These are phyloP conservation scores for Medicago ruthenica DNA, from an alignment of 306 rosid species.

Conservation along the genomic window DNA sequence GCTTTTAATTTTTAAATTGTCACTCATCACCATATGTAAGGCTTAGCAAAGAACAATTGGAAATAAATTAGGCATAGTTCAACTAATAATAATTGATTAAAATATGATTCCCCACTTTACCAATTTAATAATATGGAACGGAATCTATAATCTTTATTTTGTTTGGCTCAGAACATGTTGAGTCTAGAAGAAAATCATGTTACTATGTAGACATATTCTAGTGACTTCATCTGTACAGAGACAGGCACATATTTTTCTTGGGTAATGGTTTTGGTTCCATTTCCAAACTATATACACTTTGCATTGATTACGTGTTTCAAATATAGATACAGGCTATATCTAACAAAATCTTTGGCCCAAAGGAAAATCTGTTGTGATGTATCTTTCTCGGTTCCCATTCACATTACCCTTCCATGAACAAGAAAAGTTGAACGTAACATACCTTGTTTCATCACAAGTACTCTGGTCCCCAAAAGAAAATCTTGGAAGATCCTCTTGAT, in stretches of 20 bases:
- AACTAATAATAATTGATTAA: slow-evolving; percentile 37
- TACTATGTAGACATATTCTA: slow-evolving; percentile 20
- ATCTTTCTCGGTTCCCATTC: slow-evolving; percentile 48
- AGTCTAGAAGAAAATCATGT: slow-evolving; percentile 26
- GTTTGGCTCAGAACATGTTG: slow-evolving; percentile 35
- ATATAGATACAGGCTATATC: slow-evolving; percentile 28
- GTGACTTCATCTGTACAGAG: slow-evolving; percentile 28
- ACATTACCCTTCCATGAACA: slow-evolving; percentile 43
- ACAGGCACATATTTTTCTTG: slow-evolving; percentile 34
- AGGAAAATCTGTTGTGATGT: slow-evolving; percentile 56
- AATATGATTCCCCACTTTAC: slow-evolving; percentile 3
- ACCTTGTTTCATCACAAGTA: slow-evolving; percentile 38
- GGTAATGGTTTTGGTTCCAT: slow-evolving; percentile 35
- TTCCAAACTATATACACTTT: slow-evolving; percentile 1
- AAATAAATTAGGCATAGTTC: slow-evolving; percentile 38
- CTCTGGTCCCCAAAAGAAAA: slow-evolving; percentile 48
- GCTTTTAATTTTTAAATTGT: slow-evolving; percentile 26
- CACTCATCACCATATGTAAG: slow-evolving; percentile 19
- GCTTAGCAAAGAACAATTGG: slow-evolving; percentile 23
- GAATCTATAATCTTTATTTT: slow-evolving; percentile 43
- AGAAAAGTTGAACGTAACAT: slow-evolving; percentile 44
- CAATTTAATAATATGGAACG: slow-evolving; percentile 38
- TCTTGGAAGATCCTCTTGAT: slow-evolving; percentile 60
- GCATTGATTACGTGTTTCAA: slow-evolving; percentile 49
- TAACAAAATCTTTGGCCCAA: slow-evolving; percentile 51